Evolutionary conservation across 768 basidiomycete genomes (phyloP), one percentile per base, ranked within the genome.

Genomic region (Russula virescens): DNA sequence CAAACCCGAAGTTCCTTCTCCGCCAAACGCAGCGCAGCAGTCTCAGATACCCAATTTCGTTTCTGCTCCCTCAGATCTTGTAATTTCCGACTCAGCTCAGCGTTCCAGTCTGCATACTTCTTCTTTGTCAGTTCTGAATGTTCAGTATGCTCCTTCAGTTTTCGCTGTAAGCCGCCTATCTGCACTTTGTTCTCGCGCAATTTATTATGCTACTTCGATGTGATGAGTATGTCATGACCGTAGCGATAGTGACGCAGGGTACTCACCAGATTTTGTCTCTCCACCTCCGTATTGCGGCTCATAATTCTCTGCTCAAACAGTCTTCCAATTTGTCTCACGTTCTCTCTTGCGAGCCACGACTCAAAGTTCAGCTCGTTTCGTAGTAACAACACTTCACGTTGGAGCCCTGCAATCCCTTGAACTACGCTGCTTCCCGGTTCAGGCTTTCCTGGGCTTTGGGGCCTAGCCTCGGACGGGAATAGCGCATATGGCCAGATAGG

Each of bases 331-430:
- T 93, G 89, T 70, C 85, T 83, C 55, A 88, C 81, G 62, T 91
- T 91, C 73, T 92, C 86, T 65, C 89, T 79, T 61, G 89, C 85
- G 46, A 89, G 75, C 89, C 91, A 94, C 26, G 87, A 77, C 74
- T 94, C 89, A 63, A 93, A 91, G 70, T 91, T 91, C 46, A 94
- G 82, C 66, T 94, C 91, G 70, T 85, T 91, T 53, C 87, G 79
- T 31, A 94, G 76, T 31, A 92, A 73, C 2, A 92, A 72, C 1
- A 89, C 79, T 69, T 94, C 89, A 48, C 87, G 79, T 72, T 94
- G 92, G 61, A 94, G 75, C 7, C 76, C 79, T 16, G 85, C 81
- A 34, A 94, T 83, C 10, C 84, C 85, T 58, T 84, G 81, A n/a
- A 78, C 77, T n/a, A 84, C 77, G 53, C 57, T 50, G 67, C 82